Evolutionary conservation across 257 asterid genomes (phyloP).

Genomic region (Nyctanthes arbortristis): DNA sequence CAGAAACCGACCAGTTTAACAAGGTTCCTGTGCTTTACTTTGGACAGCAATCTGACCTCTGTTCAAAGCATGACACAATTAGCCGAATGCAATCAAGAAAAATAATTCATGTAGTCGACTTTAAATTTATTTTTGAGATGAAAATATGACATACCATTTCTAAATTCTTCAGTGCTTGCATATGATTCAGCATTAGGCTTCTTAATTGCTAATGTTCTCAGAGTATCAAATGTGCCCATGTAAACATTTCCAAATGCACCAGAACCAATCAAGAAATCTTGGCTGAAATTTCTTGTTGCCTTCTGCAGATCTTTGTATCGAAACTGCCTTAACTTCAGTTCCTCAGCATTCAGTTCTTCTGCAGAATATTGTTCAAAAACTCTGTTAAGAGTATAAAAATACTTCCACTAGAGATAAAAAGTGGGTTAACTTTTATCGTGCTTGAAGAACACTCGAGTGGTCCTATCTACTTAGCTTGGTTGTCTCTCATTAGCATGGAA

Average conservation of each 20-base stretch:
- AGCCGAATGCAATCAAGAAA: not conserved
- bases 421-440: no score
- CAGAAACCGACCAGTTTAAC: constrained; percentile 75
- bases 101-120: no score
- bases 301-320: constrained; percentile 51
- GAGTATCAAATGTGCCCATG: constrained; percentile 47
- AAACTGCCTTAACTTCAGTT: constrained; percentile 45
- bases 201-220: constrained; percentile 61
- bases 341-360: constrained; percentile 49
- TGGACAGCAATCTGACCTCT: constrained; percentile 71
- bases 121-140: not conserved
- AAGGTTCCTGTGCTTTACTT: constrained; percentile 68
- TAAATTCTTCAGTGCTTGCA: constrained; percentile 61
- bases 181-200: constrained; percentile 55
- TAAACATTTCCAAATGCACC: constrained; percentile 80
- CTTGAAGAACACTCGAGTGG: no score
- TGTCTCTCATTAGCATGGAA: not conserved
- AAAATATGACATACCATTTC: constrained; percentile 51
- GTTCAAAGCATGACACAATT: constrained; percentile 14
- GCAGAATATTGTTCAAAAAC: constrained; percentile 14
- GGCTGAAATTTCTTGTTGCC: constrained; percentile 73
- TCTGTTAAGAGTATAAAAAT: not conserved
- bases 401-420: not conserved
- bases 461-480: no score
- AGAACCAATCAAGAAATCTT: constrained; percentile 49